Conservation (phyloP, 139 green algal genomes). For the Coelastrella sp. region DNA sequence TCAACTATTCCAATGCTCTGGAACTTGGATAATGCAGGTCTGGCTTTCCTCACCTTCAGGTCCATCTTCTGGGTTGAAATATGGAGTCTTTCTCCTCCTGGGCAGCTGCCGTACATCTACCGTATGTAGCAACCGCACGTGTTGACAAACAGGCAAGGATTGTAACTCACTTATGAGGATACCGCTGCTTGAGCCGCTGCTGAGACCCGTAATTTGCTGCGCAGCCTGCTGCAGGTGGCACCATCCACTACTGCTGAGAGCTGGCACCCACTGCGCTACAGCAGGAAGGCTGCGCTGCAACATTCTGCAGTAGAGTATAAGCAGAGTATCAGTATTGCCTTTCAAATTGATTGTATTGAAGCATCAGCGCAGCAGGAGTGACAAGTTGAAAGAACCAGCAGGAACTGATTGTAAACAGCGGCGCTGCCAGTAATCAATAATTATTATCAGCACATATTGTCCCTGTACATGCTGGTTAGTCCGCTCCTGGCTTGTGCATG, state of each 20-base stretch:
- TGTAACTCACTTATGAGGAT: not conserved
- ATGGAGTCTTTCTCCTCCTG: not conserved
- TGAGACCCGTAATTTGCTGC: not conserved
- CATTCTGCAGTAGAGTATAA: not conserved
- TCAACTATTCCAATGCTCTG: no score
- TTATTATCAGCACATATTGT: not conserved
- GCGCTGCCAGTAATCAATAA: no score
- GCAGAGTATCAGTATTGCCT: no score
- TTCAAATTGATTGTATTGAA: no score
- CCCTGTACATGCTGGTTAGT: not conserved
- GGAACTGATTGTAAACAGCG: no score
- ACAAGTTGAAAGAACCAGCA: no score
- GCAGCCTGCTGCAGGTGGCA: slow-evolving; percentile 34
- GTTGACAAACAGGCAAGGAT: not conserved
- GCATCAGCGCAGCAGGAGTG: no score
- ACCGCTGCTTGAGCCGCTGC: not conserved
- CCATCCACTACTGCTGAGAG: slow-evolving; percentile 2
- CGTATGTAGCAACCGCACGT: not conserved
- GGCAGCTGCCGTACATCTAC: not conserved
- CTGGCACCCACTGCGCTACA: not conserved
- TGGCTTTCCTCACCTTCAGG: slow-evolving; percentile 10
- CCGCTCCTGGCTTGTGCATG: not conserved
- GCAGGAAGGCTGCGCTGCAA: slow-evolving; percentile 4
- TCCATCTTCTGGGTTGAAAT: slow-evolving; percentile 47
- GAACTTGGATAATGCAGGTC: no score